Base-by-base conservation (phyloP, 179 eudicot genomes). In the Beta lomatogona region DNA sequence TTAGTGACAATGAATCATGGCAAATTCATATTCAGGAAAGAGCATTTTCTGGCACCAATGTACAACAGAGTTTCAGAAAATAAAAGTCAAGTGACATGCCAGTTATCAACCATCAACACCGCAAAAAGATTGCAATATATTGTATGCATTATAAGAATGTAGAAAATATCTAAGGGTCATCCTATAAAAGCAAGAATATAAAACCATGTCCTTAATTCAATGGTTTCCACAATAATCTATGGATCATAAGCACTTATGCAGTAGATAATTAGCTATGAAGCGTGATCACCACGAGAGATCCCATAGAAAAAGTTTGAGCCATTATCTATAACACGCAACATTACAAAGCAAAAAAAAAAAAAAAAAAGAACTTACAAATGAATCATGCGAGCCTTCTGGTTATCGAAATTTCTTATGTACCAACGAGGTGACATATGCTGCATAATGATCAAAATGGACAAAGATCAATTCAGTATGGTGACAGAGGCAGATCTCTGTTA, bases 401-500 rank as follows among this genome's bases (percentile, higher is more conserved):
- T 77, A 67, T 89, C 89, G 66, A 94, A 95, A 86, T 94, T 95
- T 83, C 85, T 81, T 82, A 95, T 87, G 83, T 91, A 94, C 98
- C 97, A 95, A 46, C 99, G 94, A 83, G 98, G 98, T 78, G 91
- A 94, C 87, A 80, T 83, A 79, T 83, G 86, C 99, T 94, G 95
- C 78, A 79, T 73, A 52, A 77, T 83, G 52, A 77, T 74, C 31
- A 73, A 11, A 71, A 69, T 54, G 48, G 15, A 71, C 54, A 79
- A 45, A 73, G 14, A 13, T n/a, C 2, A 22, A 67, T 53, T 77
- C 50, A 70, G 31, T 77, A 41, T 63, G n/a, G 25, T 52, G 15
- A 25, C 53, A 28, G 11, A 58, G 52, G 16, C 11, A 71, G 36
- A 41, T 31, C 22, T 45, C 18, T 13, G 11, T 44, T 66, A 9